Conservation (phyloP, 202 grass and related monocot species). For the Carex sylvatica region DNA sequence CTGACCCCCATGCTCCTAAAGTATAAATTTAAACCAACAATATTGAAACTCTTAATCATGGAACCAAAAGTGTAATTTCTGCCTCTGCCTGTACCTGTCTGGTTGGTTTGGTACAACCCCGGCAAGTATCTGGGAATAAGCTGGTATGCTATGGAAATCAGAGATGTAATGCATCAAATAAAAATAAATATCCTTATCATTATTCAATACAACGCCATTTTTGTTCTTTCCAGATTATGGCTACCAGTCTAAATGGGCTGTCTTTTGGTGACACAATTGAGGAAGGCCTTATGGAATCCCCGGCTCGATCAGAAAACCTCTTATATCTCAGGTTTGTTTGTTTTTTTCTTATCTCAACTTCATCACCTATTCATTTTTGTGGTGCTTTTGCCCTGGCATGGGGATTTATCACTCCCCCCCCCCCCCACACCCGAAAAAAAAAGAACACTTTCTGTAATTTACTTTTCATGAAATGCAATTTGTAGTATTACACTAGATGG, state of each 20-base stretch:
- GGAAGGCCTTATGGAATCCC: slow-evolving; percentile 90
- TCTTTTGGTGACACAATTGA: slow-evolving; percentile 75
- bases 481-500: neutral
- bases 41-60: neutral
- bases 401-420: neutral
- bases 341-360: slow-evolving; percentile 18
- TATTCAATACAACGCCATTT: neutral
- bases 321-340: slow-evolving; percentile 49
- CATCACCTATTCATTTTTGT: neutral
- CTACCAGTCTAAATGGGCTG: slow-evolving; percentile 83
- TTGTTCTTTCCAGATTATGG: slow-evolving; percentile 78
- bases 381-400: neutral
- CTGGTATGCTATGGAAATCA: neutral
- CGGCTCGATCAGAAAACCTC: slow-evolving; percentile 59
- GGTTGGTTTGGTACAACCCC: neutral
- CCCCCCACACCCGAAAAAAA: neutral
- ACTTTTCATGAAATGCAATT: neutral
- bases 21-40: neutral
- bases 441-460: neutral
- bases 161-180: neutral
- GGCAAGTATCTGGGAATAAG: neutral
- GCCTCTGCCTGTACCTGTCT: neutral
- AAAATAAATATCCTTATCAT: neutral
- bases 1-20: neutral
- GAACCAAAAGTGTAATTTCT: neutral